Conservation (phyloP, 2,329 filamentous ascomycete genomes). For the Neofusicoccum sp. region DNA sequence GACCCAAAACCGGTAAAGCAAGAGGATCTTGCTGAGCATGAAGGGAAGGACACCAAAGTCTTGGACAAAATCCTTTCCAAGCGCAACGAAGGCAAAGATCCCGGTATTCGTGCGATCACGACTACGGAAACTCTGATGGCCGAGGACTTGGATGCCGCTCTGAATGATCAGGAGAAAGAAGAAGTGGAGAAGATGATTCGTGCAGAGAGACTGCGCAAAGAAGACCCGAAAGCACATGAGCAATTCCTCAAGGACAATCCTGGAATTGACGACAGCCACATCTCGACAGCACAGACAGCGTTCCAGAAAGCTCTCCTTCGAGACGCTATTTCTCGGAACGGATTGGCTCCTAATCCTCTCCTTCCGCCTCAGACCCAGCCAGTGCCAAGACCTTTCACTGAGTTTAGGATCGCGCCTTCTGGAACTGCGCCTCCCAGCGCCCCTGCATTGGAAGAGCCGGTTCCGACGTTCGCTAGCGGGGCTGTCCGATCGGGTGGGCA, state of each 20-base stretch:
- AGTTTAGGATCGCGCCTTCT: not conserved
- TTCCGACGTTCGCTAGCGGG: no score
- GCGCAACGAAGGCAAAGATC: slow-evolving; percentile 41
- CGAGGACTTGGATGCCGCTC: slow-evolving; percentile 56
- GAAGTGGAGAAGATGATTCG: slow-evolving; percentile 46
- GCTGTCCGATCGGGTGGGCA: not conserved
- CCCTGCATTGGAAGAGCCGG: not conserved
- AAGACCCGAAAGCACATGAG: not conserved
- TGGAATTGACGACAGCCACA: not conserved
- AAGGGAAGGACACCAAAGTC: slow-evolving; percentile 59
- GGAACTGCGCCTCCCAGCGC: not conserved
- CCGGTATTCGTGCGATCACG: slow-evolving; percentile 56
- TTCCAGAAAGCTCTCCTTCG: not conserved
- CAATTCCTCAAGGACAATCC: not conserved
- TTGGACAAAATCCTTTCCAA: slow-evolving; percentile 61
- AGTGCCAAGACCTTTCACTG: not conserved
- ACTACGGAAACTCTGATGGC: slow-evolving; percentile 71
- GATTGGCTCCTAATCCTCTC: not conserved
- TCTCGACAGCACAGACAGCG: no score
- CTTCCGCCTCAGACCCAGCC: not conserved
- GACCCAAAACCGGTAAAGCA: slow-evolving; percentile 54
- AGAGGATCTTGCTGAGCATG: slow-evolving; percentile 52
- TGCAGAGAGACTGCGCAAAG: slow-evolving; percentile 4
- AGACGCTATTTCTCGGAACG: not conserved
- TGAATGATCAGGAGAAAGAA: slow-evolving; percentile 61